Conservation (phyloP, 345 rosid genomes). For the Lagerstroemia speciosa region DNA sequence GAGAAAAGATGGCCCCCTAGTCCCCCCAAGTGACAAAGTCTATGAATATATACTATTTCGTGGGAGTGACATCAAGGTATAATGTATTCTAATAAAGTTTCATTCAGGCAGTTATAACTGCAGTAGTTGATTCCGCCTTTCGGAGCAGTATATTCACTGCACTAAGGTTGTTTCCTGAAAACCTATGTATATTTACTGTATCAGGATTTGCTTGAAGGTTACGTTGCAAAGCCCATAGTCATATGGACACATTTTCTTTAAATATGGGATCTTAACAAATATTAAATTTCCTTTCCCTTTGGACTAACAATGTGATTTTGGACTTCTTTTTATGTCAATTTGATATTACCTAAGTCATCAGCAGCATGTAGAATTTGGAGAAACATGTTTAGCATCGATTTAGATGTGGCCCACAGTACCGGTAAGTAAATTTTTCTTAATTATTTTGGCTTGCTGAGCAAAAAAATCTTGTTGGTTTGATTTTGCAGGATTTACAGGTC, state of each 20-base stretch:
- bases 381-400: not conserved
- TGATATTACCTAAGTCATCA: not conserved
- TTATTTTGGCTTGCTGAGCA: not conserved
- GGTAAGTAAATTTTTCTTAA: not conserved
- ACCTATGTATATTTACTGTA: too few species aligned
- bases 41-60: constrained; percentile 73
- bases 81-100: too few species aligned
- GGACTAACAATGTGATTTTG: not conserved
- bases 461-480: not conserved
- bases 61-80: constrained; percentile 74
- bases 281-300: not conserved
- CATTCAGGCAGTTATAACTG: not conserved
- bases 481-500: constrained; percentile 79
- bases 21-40: constrained; percentile 58
- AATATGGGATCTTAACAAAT: not conserved
- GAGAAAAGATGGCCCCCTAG: constrained; percentile 65
- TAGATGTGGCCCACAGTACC: not conserved
- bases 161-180: not conserved
- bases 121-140: not conserved
- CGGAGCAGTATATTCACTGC: not conserved
- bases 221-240: not conserved
- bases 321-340: not conserved
- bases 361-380: not conserved
- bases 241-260: not conserved
- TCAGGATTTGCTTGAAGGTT: not conserved